Evolutionary conservation across 2,329 filamentous ascomycete species (phyloP).

Genomic region (Didymella arachidicola): DNA sequence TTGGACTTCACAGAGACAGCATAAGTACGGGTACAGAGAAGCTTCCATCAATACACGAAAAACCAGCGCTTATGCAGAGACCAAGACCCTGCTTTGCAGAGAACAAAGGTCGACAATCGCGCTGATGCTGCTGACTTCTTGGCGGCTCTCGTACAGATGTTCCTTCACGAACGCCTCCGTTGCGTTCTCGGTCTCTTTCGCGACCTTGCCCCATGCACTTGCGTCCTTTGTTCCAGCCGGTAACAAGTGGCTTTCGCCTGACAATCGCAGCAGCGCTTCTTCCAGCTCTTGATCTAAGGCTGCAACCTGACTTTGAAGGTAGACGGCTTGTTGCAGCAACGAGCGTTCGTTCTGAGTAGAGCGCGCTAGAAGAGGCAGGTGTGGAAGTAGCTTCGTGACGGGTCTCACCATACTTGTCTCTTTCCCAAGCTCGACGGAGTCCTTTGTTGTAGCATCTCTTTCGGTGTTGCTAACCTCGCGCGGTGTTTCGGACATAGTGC

Average conservation of each 20-base stretch:
- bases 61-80: background rate
- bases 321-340: conserved; percentile 46
- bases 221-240: conserved; percentile 43
- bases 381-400: conserved; percentile 41
- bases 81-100: conserved; percentile 37
- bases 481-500: conserved; percentile 28
- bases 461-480: conserved; percentile 1
- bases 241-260: conserved; percentile 51
- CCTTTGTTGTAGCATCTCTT: background rate
- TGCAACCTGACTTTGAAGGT: conserved; percentile 44
- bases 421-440: background rate
- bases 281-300: conserved; percentile 40
- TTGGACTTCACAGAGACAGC: no score
- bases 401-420: conserved; percentile 13
- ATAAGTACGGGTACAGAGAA: no score
- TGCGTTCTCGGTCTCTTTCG: conserved; percentile 29
- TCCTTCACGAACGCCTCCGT: conserved; percentile 31
- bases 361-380: conserved; percentile 39
- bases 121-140: conserved; percentile 36
- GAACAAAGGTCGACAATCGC: conserved; percentile 42
- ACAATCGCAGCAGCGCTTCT: conserved; percentile 44
- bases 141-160: conserved; percentile 30
- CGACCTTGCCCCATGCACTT: conserved; percentile 37
- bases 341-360: conserved; percentile 39
- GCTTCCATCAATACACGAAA: no score